Conservation (phyloP, 2,329 filamentous ascomycete species). For the Colletotrichum musicola region DNA sequence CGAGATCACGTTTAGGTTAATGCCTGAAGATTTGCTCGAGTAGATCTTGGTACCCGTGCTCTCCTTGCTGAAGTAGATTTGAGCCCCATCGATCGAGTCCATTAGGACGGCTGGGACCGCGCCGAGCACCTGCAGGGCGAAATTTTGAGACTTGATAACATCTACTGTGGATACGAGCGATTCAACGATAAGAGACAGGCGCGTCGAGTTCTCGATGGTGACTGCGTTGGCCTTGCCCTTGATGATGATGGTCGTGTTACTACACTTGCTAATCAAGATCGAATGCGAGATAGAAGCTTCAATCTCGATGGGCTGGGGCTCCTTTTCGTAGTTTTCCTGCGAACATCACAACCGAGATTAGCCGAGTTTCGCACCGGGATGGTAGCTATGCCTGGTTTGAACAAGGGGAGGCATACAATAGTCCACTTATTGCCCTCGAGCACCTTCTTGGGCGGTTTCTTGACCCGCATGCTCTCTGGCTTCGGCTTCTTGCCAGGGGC, state of each 20-base stretch:
- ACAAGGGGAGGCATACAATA: constrained; percentile 67
- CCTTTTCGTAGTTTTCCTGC: constrained; percentile 91
- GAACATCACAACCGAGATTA: no score
- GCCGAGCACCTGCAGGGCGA: constrained; percentile 92
- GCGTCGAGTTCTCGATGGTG: constrained; percentile 89
- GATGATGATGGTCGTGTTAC: constrained; percentile 89
- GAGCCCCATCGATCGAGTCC: constrained; percentile 92
- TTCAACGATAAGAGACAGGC: constrained; percentile 88
- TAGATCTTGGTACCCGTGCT: constrained; percentile 85
- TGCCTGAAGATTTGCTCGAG: constrained; percentile 85
- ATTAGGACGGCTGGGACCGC: constrained; percentile 88
- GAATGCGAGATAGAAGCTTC: constrained; percentile 87
- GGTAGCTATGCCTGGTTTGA: no score
- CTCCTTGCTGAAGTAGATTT: constrained; percentile 86
- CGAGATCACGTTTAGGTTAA: constrained; percentile 88
- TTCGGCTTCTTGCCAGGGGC: constrained; percentile 90
- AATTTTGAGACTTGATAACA: constrained; percentile 94
- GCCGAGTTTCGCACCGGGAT: no score
- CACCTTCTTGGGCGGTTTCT: constrained; percentile 84
- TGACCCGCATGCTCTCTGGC: constrained; percentile 85
- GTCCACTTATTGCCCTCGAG: constrained; percentile 94
- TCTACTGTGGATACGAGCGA: constrained; percentile 92
- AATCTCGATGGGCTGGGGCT: constrained; percentile 79
- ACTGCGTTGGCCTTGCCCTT: constrained; percentile 97
- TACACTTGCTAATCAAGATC: constrained; percentile 91